A percentile compares a stretch with the other conserved stretches of the same genome.
Evolutionary conservation across 164 flowering plant genomes (phyloP).

Genomic region (Vitis amurensis): DNA sequence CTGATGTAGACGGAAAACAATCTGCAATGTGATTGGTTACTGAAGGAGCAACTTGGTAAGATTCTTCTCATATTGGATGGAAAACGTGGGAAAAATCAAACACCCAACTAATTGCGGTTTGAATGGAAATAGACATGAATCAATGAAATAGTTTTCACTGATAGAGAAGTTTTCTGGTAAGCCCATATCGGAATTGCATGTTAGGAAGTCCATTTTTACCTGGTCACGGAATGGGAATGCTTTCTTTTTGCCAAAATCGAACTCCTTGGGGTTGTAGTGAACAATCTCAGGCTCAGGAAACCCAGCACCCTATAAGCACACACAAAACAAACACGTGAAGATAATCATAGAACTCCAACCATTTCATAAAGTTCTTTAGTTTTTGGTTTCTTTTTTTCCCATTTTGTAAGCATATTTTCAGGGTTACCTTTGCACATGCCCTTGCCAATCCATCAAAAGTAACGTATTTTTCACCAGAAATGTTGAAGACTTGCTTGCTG

Average conservation of each 20-base stretch:
- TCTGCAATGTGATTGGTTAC: background rate
- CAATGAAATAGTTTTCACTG: background rate
- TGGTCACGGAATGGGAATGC: constrained; percentile 96
- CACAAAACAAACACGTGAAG: background rate
- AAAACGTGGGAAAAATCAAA: too few relatives aligned
- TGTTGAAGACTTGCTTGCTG: constrained; percentile 85
- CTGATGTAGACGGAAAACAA: background rate
- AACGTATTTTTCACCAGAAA: constrained; percentile 90
- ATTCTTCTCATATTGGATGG: too few relatives aligned
- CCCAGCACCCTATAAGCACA: constrained; percentile 71
- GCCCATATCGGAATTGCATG: too few relatives aligned
- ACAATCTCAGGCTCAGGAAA: constrained; percentile 95
- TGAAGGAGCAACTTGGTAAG: background rate
- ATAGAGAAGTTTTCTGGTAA: background rate
- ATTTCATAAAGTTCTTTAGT: background rate
- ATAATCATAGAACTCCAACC: too few relatives aligned
- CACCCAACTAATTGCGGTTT: too few relatives aligned
- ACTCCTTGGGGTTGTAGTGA: constrained; percentile 90
- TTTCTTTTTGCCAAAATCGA: constrained; percentile 96
- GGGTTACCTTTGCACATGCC: constrained; percentile 91
- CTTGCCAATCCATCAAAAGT: constrained; percentile 92
- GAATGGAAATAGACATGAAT: background rate
- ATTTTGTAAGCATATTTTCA: background rate
- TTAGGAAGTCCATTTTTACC: constrained; percentile 35
- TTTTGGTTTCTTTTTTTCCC: background rate